Conservation (phyloP, 352 stramenopile species). For the Globisporangium emineosum region DNA sequence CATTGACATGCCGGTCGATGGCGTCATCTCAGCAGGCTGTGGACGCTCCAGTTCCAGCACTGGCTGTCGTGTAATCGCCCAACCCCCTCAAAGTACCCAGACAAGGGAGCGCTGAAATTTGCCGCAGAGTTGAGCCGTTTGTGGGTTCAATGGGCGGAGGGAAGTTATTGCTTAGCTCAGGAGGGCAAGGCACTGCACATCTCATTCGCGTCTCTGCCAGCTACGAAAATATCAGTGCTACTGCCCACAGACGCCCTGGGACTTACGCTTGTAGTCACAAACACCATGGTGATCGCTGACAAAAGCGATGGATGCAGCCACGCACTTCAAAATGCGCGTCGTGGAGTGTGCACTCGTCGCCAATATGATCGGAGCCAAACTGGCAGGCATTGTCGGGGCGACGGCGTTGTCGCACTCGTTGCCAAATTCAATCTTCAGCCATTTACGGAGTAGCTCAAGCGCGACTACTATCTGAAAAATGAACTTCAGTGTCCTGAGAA, state of each 20-base stretch:
- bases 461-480: slow-evolving; percentile 31
- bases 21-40: slow-evolving; percentile 57
- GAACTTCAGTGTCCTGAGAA: neutral
- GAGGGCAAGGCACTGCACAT: slow-evolving; percentile 51
- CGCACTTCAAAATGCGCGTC: slow-evolving; percentile 77
- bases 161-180: slow-evolving; percentile 65
- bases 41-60: slow-evolving; percentile 78
- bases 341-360: slow-evolving; percentile 70
- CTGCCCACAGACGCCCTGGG: slow-evolving; percentile 27
- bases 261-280: slow-evolving; percentile 70
- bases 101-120: slow-evolving; percentile 42
- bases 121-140: slow-evolving; percentile 51
- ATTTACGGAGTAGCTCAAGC: slow-evolving; percentile 37
- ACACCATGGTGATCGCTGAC: slow-evolving; percentile 59
- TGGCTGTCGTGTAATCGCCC: slow-evolving; percentile 25
- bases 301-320: slow-evolving; percentile 69
- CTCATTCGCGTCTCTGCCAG: slow-evolving; percentile 40
- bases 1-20: slow-evolving; percentile 53
- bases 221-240: slow-evolving; percentile 20
- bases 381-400: slow-evolving; percentile 83
- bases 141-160: slow-evolving; percentile 78
- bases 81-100: neutral
- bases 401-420: slow-evolving; percentile 67
- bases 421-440: slow-evolving; percentile 24
- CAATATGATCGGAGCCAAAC: slow-evolving; percentile 65